These are phyloP conservation scores for Maudiozyma pseudohumilis DNA, from an alignment of 805 yeast species.

Conservation along the genomic window DNA sequence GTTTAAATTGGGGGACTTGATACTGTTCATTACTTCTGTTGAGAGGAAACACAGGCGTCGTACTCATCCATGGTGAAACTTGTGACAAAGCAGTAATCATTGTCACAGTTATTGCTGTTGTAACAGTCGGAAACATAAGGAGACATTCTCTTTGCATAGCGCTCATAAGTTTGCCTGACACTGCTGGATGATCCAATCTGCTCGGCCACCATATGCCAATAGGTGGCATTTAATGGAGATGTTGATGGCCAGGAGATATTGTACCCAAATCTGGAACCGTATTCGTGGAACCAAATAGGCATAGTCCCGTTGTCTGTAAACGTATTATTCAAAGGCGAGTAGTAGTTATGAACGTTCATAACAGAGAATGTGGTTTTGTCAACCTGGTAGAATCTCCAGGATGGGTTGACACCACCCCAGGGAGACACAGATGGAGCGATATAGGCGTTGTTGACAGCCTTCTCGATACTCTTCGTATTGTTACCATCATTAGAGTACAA, in stretches of 20 bases:
- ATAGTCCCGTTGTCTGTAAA: neutral
- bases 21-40: neutral
- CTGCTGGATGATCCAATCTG: neutral
- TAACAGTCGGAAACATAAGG: neutral
- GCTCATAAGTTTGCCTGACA: neutral
- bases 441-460: neutral
- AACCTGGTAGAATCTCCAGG: conserved; percentile 1
- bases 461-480: neutral
- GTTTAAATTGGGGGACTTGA: too few species aligned
- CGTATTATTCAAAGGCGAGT: neutral
- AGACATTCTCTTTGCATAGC: neutral
- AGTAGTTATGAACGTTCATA: neutral
- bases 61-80: neutral
- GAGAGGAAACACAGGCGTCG: neutral
- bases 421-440: neutral
- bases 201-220: neutral
- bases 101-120: neutral
- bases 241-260: conserved; percentile 1
- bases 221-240: neutral
- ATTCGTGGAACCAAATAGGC: neutral
- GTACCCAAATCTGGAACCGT: neutral
- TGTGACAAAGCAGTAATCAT: neutral
- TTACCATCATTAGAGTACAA: neutral
- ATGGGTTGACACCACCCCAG: neutral
- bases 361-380: neutral